phyloP scores from a whole-genome alignment of 495 filamentous ascomycete species.

The Oidiodendron maius region DNA sequence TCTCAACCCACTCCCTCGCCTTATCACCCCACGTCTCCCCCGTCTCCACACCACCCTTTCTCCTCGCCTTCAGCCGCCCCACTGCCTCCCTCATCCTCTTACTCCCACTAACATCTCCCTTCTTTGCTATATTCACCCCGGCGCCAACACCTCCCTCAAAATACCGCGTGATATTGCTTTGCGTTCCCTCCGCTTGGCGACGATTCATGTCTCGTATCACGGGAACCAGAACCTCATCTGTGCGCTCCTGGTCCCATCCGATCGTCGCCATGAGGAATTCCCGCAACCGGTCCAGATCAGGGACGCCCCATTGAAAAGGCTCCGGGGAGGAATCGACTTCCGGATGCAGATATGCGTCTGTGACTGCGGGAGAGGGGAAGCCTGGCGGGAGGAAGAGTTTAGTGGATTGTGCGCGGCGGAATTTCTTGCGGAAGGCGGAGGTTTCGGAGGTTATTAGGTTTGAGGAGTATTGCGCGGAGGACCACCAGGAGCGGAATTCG shows the following conservation, averaged over 20 bases:
- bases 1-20: slow-evolving; percentile 20
- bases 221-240: slow-evolving; percentile 90
- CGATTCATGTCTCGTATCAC: slow-evolving; percentile 93
- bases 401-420: slow-evolving; percentile 61
- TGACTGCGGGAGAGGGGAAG: slow-evolving; percentile 72
- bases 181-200: slow-evolving; percentile 79
- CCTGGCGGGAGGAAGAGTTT: slow-evolving; percentile 78
- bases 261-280: slow-evolving; percentile 87
- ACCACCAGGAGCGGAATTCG: slow-evolving; percentile 85
- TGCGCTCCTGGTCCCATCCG: slow-evolving; percentile 84
- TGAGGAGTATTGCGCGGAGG: slow-evolving; percentile 56
- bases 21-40: slow-evolving; percentile 22
- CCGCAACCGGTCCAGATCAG: slow-evolving; percentile 82
- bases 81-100: slow-evolving; percentile 83
- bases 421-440: slow-evolving; percentile 71
- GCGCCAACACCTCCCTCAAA: slow-evolving; percentile 58
- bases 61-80: slow-evolving; percentile 49
- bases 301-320: slow-evolving; percentile 88
- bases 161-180: slow-evolving; percentile 91
- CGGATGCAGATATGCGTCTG: slow-evolving; percentile 76
- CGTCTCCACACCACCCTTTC: slow-evolving; percentile 5
- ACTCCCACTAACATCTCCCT: slow-evolving; percentile 43
- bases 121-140: slow-evolving; percentile 40
- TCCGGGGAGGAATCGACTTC: slow-evolving; percentile 76
- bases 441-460: slow-evolving; percentile 47